Evolutionary conservation across 2,329 filamentous ascomycete species (phyloP).

Genomic region (Cladophialophora carrionii): DNA sequence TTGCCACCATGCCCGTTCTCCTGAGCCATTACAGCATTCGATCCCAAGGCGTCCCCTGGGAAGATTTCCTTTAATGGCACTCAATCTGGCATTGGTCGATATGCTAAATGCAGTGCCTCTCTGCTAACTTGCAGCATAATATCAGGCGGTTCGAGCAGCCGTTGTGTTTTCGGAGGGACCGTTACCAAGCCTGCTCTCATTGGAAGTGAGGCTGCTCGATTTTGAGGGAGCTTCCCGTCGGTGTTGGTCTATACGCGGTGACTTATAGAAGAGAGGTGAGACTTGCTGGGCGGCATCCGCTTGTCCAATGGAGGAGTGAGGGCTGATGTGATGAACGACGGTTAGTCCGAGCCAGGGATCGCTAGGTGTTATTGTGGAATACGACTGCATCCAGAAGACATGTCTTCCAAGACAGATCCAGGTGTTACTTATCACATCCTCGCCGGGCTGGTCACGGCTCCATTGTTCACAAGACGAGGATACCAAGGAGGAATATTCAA

Average conservation of each 20-base stretch:
- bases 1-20: neutral
- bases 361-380: neutral
- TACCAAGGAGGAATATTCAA: too few species aligned
- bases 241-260: neutral
- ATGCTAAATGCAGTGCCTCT: neutral
- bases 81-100: neutral
- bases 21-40: neutral
- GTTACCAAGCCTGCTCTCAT: neutral
- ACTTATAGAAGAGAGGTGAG: neutral
- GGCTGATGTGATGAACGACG: neutral
- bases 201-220: neutral
- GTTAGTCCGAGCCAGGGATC: neutral
- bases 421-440: too few species aligned
- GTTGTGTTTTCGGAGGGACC: neutral
- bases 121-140: neutral
- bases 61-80: neutral
- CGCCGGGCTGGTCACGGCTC: too few species aligned
- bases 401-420: too few species aligned
- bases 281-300: neutral
- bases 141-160: neutral
- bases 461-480: too few species aligned
- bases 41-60: neutral
- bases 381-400: too few species aligned
- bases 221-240: neutral
- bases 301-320: neutral